Base-by-base conservation (phyloP, 2,329 filamentous ascomycete genomes). In the Phyllosticta citriasiana region DNA sequence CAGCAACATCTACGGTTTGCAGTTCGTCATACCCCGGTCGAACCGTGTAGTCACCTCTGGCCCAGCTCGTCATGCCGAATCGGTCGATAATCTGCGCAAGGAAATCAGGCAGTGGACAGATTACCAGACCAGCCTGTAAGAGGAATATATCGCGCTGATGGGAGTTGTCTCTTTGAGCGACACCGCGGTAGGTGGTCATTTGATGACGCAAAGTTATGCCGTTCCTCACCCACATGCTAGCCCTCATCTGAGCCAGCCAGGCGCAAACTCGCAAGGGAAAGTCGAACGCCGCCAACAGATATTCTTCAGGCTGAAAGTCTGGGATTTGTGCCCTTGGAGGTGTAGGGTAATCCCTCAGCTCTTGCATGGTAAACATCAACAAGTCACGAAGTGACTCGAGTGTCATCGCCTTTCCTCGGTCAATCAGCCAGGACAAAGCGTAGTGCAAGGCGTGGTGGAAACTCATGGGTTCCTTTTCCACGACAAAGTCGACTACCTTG, bases 401-500 rank as follows among this genome's bases (percentile, higher is more conserved):
- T 33, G 84, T 78, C 78, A 96, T 86, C 56, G 84, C 82, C 69
- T 92, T 91, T 53, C 87, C 94, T 67, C 88, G 89, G 72, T 99
- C 94, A 62, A 99, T 83, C 47, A 99, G 79, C 94, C 94, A 99
- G 0, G 94, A 99, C 1, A 97, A 78, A 0, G 91, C 95, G 72
- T 97, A 99, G 75, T 99, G 94, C 27, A 99, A 81, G 1, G 91
- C 91, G 72, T 99, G 94, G 71, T 99, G 94, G 74, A 99, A 97
- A 76, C 94, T 97, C 76, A 99, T 94, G 1, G 88, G 85, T 67
- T 96, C 89, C 66, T 88, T 87, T 67, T 96, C 91, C 9, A 99
- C 91, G 2, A 89, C 84, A 70, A 96, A 97, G 64, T 89, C 88
- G 62, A 97, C 88, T 2, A 75, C 65, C 55, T 69, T 71, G 66